Percentiles rank a stretch among this genome's conserved stretches.
Evolutionary conservation across 2,329 filamentous ascomycete genomes (phyloP).

Genomic region (Sordariomycetes sp.): DNA sequence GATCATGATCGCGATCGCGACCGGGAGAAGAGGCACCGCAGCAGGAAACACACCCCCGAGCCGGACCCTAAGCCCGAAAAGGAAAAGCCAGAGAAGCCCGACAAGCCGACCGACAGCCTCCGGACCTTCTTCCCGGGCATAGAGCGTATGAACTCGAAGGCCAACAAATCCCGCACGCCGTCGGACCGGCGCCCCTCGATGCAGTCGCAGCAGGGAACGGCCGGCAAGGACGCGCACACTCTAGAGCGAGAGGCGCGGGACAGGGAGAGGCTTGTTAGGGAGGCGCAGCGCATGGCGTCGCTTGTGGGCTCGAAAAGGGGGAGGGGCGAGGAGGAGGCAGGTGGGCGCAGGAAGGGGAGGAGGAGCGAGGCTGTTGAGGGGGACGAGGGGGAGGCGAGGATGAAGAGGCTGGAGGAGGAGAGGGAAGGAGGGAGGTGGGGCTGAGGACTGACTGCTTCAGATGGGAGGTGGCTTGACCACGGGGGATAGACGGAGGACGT

Average conservation of each 20-base stretch:
- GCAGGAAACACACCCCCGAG: constrained; percentile 14
- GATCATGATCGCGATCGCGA: constrained; percentile 18
- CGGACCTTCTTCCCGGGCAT: neutral
- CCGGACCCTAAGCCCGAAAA: neutral
- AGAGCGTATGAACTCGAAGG: neutral
- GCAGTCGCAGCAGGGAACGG: constrained; percentile 9
- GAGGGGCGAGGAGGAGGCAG: constrained; percentile 27
- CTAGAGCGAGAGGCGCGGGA: constrained; percentile 55
- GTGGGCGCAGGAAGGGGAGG: constrained; percentile 24
- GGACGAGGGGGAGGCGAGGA: constrained; percentile 38
- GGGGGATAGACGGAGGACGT: neutral
- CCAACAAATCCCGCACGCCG: constrained; percentile 9
- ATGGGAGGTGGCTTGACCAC: neutral
- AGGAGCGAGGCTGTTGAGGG: constrained; percentile 31
- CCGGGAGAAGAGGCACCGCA: constrained; percentile 23
- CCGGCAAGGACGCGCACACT: constrained; percentile 46
- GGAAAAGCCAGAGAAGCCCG: neutral
- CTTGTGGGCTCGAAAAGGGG: constrained; percentile 36
- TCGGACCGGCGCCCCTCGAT: constrained; percentile 20
- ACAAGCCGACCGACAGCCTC: neutral
- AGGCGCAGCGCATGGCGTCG: constrained; percentile 51
- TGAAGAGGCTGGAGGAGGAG: constrained; percentile 44
- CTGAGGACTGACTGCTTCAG: constrained; percentile 8
- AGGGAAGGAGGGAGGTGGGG: constrained; percentile 40
- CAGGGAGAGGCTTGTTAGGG: constrained; percentile 52